Base-by-base conservation (phyloP, 2,329 filamentous ascomycete species). In the Macrophomina tecta region DNA sequence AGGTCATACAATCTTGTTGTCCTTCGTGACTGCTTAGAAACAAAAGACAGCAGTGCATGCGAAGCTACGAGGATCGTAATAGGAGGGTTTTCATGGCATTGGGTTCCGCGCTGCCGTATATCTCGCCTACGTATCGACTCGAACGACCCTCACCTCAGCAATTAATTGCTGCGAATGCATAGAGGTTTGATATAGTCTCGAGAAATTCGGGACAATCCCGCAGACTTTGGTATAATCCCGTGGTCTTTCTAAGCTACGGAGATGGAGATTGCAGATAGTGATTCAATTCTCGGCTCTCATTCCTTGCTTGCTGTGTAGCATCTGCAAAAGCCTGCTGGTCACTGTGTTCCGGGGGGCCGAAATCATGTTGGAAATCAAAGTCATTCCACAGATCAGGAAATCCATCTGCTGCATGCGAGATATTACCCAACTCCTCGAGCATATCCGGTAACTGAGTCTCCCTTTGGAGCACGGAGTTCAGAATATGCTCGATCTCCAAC, bases 371-470 rank as follows among this genome's bases (percentile, higher is more conserved):
- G 16, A 52, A 52, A 32, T 14, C 11, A 28, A 52, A 52, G 5
- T 52, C 49, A 32, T 32, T 32, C 49, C 49, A 52, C 28, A 52
- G 16, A 52, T 52, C 49, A 52, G 49, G 16, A 30, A 52, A 16
- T 4, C 49, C 49, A 8, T 52, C 49, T 52, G 46, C 6, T 9
- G 46, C 23, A 16, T 49, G 46, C 4, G n/a, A 23, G 9, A 49
- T 18, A 9, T 49, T 23, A 16, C n/a, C 46, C 46, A 49, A 9
- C 23, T 49, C 46, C 46, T 49, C 46, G 23, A 49, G 46, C 46
- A 49, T 49, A 30, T 49, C 46, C 18, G 49, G 49, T 12, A 52
- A 6, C 49, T 52, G 49, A 4, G 49, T 52, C 3, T 52, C 49
- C 6, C 49, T 30, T 32, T 52, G 49, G 12, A 52, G 49, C 2